A percentile compares a stretch with the other conserved stretches of the same genome.
Evolutionary conservation across 2,329 filamentous ascomycete genomes (phyloP).

Genomic region (Aspergillus jensenii): DNA sequence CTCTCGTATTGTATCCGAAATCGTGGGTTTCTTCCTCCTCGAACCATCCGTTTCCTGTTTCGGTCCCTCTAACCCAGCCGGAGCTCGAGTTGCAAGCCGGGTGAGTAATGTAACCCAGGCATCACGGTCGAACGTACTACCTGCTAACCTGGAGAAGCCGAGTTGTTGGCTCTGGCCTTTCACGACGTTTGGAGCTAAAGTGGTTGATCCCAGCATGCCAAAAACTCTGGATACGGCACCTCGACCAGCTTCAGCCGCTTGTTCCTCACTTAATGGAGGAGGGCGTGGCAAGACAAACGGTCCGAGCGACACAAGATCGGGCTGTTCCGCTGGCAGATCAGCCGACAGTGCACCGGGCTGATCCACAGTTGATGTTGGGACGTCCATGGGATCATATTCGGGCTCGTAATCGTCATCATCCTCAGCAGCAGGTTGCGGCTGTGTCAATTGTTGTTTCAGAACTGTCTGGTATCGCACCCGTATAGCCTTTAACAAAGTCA

Average conservation of each 20-base stretch:
- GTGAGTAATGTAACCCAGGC: conserved; percentile 89
- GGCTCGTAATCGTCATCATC: conserved; percentile 94
- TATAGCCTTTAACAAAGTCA: conserved; percentile 34
- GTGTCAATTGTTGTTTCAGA: conserved; percentile 36
- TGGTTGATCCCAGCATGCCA: conserved; percentile 70
- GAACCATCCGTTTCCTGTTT: conserved; percentile 29
- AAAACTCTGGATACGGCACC: conserved; percentile 76
- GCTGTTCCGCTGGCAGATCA: conserved; percentile 69
- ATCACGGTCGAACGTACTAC: conserved; percentile 79
- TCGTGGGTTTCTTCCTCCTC: conserved; percentile 30
- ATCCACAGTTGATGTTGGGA: conserved; percentile 23
- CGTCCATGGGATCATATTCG: conserved; percentile 73
- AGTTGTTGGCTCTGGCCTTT: conserved; percentile 55
- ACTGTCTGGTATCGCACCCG: conserved; percentile 39
- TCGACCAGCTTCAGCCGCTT: conserved; percentile 72
- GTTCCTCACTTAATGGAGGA: conserved; percentile 67
- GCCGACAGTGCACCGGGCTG: conserved; percentile 71
- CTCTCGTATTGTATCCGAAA: conserved; percentile 71
- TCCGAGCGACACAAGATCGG: conserved; percentile 61
- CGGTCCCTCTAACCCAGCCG: conserved; percentile 63
- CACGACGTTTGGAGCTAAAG: conserved; percentile 60
- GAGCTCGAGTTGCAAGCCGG: conserved; percentile 77
- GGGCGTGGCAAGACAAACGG: conserved; percentile 79
- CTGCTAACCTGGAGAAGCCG: conserved; percentile 81
- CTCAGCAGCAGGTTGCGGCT: conserved; percentile 30